Evolutionary conservation across 345 rosid species (phyloP).

Genomic region (Dipteronia sinensis): DNA sequence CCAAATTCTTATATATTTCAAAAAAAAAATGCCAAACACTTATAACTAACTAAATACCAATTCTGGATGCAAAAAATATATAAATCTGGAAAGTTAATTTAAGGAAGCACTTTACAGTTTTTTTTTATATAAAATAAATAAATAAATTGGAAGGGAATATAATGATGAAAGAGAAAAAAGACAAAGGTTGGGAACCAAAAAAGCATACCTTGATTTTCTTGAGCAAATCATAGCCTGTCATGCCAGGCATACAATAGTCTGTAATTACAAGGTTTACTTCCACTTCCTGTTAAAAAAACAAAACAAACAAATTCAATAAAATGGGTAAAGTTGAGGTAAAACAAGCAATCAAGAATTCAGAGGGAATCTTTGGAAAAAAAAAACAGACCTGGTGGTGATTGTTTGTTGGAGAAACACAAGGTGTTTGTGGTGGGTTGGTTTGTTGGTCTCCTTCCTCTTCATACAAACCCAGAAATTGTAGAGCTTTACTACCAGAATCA

Average conservation of each 20-base stretch:
- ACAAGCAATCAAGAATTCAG: not conserved
- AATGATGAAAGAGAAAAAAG: slow-evolving; percentile 21
- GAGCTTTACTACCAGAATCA: slow-evolving; percentile 75
- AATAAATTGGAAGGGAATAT: slow-evolving; percentile 17
- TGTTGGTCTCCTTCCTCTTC: slow-evolving; percentile 27
- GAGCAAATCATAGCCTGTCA: slow-evolving; percentile 86
- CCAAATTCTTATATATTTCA: not conserved
- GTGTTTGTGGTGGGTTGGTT: slow-evolving; percentile 24
- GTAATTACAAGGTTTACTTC: slow-evolving; percentile 69
- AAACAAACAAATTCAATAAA: not conserved
- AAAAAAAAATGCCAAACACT: no score
- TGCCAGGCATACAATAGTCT: slow-evolving; percentile 84
- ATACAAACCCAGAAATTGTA: slow-evolving; percentile 63
- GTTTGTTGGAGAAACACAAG: slow-evolving; percentile 33
- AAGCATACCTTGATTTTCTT: slow-evolving; percentile 64
- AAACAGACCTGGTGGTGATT: slow-evolving; percentile 33
- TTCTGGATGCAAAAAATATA: not conserved
- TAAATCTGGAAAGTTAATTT: not conserved
- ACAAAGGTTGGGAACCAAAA: not conserved
- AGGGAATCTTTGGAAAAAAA: not conserved
- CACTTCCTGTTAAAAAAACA: slow-evolving; percentile 39
- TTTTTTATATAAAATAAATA: slow-evolving; percentile 7
- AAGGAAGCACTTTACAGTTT: slow-evolving; percentile 9
- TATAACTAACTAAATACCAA: not conserved
- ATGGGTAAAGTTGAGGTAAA: not conserved